Base-by-base conservation (phyloP, 2,329 filamentous ascomycete genomes). In the Xylaria sp. region DNA sequence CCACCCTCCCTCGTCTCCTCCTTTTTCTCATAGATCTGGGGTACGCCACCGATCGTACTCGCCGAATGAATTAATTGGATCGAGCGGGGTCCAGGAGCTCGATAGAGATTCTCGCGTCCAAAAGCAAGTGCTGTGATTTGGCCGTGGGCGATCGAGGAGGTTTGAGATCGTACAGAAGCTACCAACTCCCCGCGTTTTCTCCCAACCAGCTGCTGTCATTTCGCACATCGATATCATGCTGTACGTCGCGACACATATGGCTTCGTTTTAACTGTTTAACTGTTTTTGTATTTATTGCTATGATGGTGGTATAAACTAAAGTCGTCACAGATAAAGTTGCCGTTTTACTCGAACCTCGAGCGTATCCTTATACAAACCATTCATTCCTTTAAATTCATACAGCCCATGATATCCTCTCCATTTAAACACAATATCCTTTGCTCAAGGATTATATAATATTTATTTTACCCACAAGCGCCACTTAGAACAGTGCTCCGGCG, bases 401-500 rank as follows among this genome's bases (percentile, higher is more conserved):
- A 68, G 37, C 63, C 66, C 66, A 46, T 71, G 69, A 64, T 66
- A 69, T 71, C 63, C 54, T 59, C 20, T n/a, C 54, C 57, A 63
- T 44, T 23, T 37, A 54, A 70, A 66, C 34, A 56, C 28, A 9
- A 44, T 34, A 54, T 37, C 61, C 56, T 20, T 23, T 52, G 46
- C 52, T 51, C 10, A 55, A 37, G 28, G 34, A 51, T 48, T 28
- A n/a, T 39, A 46, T 15, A 60, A 57, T 20, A 55, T 28, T 28
- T 39, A 9, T 55, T 68, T 54, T 58, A 46, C 52, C 60, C 44
- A 56, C 65, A 46, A 57, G 51, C 39, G 44, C 20, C 37, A 54
- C 46, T 77, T 80, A 81, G 74, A 82, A 85, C 23, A 85, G 70
- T 48, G 83, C 77, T 70, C 83, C 82, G 59, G 76, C 83, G 66